Evolutionary conservation across 192 early-diverging fungal species (phyloP), one percentile per base, ranked within the genome.

Genomic region (Coemansia sp.): DNA sequence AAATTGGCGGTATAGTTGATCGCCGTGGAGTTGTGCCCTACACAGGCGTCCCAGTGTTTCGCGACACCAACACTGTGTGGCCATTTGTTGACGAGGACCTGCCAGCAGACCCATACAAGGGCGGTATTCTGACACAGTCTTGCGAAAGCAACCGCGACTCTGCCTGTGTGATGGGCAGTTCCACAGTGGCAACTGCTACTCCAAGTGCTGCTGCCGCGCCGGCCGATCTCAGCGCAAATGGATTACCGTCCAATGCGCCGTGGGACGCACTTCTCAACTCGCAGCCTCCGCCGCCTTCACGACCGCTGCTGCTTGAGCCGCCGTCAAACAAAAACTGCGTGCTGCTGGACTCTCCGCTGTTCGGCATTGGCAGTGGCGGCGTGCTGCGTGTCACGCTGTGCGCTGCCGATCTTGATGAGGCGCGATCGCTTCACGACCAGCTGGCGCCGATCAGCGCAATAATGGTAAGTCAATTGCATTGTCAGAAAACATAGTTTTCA

Each of bases 361-460:
- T 97, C 85, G 95, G 97, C 22, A 97, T 98, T 86, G 95, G 95
- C 50, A 95, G 92, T 71, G 94, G 88, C 59, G 97, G 97, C 70
- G 68, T 75, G 18, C 78, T 99, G 51, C 94, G 97, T 59, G 90
- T 98, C 61, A 97, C 97, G 12, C 91, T 99, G 64, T 96, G 97
- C 75, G 95, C 94, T 10, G 92, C 90, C 69, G 91, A 90, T 63
- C 88, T 99, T 9, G 89, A 93, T 65, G 93, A 97, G 65, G 95
- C 94, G 5, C 85, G 97, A 57, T 67, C 84, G 61, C 85, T 99
- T 45, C 96, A 97, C 78, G 97, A 99, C 83, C 92, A 96, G 19
- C 86, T 99, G 67, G 92, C 93, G 18, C 86, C 90, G 35, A 78
- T 99, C 52, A 88, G 93, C 35, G 93, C 97, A 13, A 90, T 99